A percentile compares a stretch with the other conserved stretches of the same genome.
Evolutionary conservation across 2,329 filamentous ascomycete genomes (phyloP).

Genomic region (Venturia pyrina): DNA sequence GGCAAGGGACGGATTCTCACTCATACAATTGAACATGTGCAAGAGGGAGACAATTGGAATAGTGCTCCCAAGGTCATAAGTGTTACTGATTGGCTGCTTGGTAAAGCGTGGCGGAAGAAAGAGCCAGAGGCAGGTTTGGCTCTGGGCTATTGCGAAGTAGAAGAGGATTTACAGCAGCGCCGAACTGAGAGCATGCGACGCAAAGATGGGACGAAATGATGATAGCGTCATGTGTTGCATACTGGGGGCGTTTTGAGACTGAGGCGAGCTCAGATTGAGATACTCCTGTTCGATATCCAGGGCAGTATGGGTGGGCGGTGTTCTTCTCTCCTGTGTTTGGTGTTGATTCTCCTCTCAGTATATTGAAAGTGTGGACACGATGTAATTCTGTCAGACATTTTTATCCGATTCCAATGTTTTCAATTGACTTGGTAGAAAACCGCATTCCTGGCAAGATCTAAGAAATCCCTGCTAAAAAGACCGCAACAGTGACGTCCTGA

Average conservation of each 20-base stretch:
- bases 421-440: too few species aligned
- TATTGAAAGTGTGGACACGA: background rate
- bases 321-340: background rate
- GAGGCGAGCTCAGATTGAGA: background rate
- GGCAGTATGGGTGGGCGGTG: background rate
- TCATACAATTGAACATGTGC: slow-evolving; percentile 90
- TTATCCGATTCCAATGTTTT: too few species aligned
- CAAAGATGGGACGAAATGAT: background rate
- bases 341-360: background rate
- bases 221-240: background rate
- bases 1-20: slow-evolving; percentile 69
- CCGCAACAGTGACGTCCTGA: too few species aligned
- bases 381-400: background rate
- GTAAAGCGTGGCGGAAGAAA: slow-evolving; percentile 53
- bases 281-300: background rate
- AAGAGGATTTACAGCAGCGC: background rate
- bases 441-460: too few species aligned
- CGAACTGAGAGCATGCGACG: background rate
- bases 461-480: too few species aligned
- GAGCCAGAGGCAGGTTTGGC: slow-evolving; percentile 34
- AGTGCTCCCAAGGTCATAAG: slow-evolving; percentile 77
- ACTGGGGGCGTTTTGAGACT: background rate
- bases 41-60: slow-evolving; percentile 76
- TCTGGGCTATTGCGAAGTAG: slow-evolving; percentile 19
- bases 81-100: slow-evolving; percentile 88